Percentiles rank a stretch among this genome's conserved stretches.
Conservation (phyloP, 345 rosid species). For the Citrus maxima region DNA sequence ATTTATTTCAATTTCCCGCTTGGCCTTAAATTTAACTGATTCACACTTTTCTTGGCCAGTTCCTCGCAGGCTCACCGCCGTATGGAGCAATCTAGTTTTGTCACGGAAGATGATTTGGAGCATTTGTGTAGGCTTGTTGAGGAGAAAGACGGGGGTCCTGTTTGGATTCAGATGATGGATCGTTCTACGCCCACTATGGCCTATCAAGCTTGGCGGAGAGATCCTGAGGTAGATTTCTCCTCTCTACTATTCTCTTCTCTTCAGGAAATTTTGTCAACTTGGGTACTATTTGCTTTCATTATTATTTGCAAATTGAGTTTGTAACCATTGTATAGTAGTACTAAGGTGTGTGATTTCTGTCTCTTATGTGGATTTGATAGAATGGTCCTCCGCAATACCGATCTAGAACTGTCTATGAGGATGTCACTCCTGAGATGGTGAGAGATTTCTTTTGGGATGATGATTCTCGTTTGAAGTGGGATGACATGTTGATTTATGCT, state of each 20-base stretch:
- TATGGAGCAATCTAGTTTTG: constrained; percentile 36
- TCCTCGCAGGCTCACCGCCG: constrained; percentile 22
- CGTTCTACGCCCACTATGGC: constrained; percentile 63
- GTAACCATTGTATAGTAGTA: background rate
- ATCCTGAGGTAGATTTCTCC: constrained; percentile 55
- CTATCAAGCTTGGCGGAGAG: constrained; percentile 94
- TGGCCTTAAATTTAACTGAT: background rate
- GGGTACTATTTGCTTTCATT: background rate
- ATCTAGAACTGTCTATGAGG: constrained; percentile 79
- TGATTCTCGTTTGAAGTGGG: constrained; percentile 79
- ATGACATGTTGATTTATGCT: constrained; percentile 72
- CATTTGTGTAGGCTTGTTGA: constrained; percentile 70
- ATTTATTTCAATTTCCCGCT: constrained; percentile 3
- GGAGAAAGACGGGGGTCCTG: constrained; percentile 87
- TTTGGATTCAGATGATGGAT: constrained; percentile 98
- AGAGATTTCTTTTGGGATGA: constrained; percentile 99
- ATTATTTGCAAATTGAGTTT: background rate
- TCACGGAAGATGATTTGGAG: constrained; percentile 63
- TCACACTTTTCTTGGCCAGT: constrained; percentile 27
- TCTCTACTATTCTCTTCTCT: background rate
- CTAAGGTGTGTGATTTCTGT: background rate
- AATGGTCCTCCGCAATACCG: constrained; percentile 92
- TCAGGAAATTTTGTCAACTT: background rate
- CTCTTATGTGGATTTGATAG: constrained; percentile 30
- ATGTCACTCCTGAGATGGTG: constrained; percentile 80